These are phyloP conservation scores for Rhododendron ferrugineum DNA, from an alignment of 148 eudicot genomes.

Conservation along the genomic window DNA sequence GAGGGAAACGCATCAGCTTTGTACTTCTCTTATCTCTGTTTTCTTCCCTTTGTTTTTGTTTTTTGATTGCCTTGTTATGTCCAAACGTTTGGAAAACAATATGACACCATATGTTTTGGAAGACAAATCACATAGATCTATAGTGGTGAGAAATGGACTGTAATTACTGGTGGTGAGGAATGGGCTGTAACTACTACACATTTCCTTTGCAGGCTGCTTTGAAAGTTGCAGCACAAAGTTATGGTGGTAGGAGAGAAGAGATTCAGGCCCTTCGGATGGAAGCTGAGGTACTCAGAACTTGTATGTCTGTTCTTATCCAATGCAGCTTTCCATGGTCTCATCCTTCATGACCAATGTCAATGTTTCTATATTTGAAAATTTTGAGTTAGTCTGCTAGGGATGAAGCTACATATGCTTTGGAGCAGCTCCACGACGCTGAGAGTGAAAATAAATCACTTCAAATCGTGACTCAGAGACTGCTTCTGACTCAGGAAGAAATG, in stretches of 20 bases:
- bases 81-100: not conserved
- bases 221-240: constrained; percentile 65
- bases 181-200: not conserved
- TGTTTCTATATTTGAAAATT: constrained; percentile 2
- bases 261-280: constrained; percentile 51
- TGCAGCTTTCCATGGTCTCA: constrained; percentile 3
- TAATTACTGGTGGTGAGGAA: not conserved
- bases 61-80: not conserved
- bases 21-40: not conserved
- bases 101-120: not conserved
- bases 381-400: constrained; percentile 56
- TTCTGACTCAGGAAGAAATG: constrained; percentile 83
- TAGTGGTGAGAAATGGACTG: not conserved
- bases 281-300: constrained; percentile 60
- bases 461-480: constrained; percentile 60
- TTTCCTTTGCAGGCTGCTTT: constrained; percentile 64
- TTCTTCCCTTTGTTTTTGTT: not conserved
- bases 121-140: not conserved
- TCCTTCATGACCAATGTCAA: not conserved
- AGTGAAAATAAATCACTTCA: constrained; percentile 59
- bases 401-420: constrained; percentile 55
- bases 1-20: not conserved
- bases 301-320: constrained; percentile 9
- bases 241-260: constrained; percentile 55
- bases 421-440: constrained; percentile 57